phyloP scores from a whole-genome alignment of 768 basidiomycete genomes.

The Termitomyces sp. region DNA sequence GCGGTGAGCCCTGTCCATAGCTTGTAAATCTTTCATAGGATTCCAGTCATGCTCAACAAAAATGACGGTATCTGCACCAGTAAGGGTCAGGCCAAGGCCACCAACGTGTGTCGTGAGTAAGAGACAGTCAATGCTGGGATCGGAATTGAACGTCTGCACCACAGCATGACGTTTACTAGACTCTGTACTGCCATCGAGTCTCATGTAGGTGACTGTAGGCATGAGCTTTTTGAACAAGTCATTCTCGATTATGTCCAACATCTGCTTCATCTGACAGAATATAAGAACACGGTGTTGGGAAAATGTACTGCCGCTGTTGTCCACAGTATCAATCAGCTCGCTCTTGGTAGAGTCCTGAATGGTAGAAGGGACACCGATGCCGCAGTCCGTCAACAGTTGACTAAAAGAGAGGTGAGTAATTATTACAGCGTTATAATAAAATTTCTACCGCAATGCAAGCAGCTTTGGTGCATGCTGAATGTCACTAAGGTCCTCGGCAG shows the following conservation, averaged over 20 bases:
- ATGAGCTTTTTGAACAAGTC: slow-evolving; percentile 88
- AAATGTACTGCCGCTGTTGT: slow-evolving; percentile 52
- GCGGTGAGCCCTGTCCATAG: slow-evolving; percentile 98
- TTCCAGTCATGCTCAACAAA: slow-evolving; percentile 99
- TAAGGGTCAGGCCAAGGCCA: slow-evolving; percentile 91
- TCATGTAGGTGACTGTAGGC: slow-evolving; percentile 98
- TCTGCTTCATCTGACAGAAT: slow-evolving; percentile 99
- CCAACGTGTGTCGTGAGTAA: slow-evolving; percentile 96
- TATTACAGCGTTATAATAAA: not conserved
- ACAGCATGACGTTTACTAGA: slow-evolving; percentile 91
- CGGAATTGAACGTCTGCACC: slow-evolving; percentile 96
- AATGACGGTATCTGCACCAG: slow-evolving; percentile 98
- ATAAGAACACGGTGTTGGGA: slow-evolving; percentile 98
- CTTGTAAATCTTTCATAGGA: slow-evolving; percentile 98
- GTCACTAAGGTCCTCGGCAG: slow-evolving; percentile 51
- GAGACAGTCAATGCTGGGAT: slow-evolving; percentile 95
- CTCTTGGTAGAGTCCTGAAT: slow-evolving; percentile 56
- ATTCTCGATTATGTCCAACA: slow-evolving; percentile 95
- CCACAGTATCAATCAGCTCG: slow-evolving; percentile 56
- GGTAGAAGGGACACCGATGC: slow-evolving; percentile 62
- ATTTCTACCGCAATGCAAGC: slow-evolving; percentile 71
- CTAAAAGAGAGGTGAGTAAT: slow-evolving; percentile 32
- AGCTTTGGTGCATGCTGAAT: slow-evolving; percentile 93
- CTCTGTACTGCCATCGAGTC: slow-evolving; percentile 91
- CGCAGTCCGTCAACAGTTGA: slow-evolving; percentile 91